Percentiles rank a stretch among this genome's conserved stretches.
phyloP scores from a whole-genome alignment of 306 rosid species.

The Cicer judaicum region DNA sequence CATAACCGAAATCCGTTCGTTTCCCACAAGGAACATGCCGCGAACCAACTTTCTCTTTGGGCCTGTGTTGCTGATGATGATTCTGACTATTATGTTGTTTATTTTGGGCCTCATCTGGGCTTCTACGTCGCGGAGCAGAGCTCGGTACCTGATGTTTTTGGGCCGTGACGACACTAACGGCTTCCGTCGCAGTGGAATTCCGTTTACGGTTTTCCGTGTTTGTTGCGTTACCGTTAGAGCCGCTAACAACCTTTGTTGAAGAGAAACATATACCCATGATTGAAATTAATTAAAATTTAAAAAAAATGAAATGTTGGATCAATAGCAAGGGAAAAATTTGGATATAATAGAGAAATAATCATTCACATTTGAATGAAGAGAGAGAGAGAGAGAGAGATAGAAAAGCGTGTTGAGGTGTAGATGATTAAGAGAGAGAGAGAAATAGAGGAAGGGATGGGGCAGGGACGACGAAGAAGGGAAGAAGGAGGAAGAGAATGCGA shows the following conservation, averaged over 20 bases:
- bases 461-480: slow-evolving; percentile 76
- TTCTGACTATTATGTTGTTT: slow-evolving; percentile 39
- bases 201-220: slow-evolving; percentile 43
- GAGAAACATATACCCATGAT: slow-evolving; percentile 71
- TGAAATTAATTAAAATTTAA: not conserved
- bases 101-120: slow-evolving; percentile 50
- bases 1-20: slow-evolving; percentile 95
- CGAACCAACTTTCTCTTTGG: slow-evolving; percentile 45
- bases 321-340: slow-evolving; percentile 30
- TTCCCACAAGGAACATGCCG: slow-evolving; percentile 75
- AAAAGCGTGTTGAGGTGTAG: slow-evolving; percentile 14
- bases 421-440: not conserved
- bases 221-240: slow-evolving; percentile 59
- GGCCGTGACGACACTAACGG: not conserved
- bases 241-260: slow-evolving; percentile 61
- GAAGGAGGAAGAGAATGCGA: slow-evolving; percentile 50
- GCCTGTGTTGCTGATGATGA: slow-evolving; percentile 42
- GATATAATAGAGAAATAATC: slow-evolving; percentile 29
- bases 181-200: slow-evolving; percentile 7
- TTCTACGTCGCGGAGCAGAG: slow-evolving; percentile 38
- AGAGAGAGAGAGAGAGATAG: not conserved
- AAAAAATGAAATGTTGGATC: slow-evolving; percentile 21
- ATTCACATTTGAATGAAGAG: not conserved
- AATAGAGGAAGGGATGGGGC: slow-evolving; percentile 59
- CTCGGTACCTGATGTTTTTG: slow-evolving; percentile 11